A percentile compares a stretch with the other conserved stretches of the same genome.
phyloP scores from a whole-genome alignment of 768 basidiomycete species.

The Amanita thiersii region DNA sequence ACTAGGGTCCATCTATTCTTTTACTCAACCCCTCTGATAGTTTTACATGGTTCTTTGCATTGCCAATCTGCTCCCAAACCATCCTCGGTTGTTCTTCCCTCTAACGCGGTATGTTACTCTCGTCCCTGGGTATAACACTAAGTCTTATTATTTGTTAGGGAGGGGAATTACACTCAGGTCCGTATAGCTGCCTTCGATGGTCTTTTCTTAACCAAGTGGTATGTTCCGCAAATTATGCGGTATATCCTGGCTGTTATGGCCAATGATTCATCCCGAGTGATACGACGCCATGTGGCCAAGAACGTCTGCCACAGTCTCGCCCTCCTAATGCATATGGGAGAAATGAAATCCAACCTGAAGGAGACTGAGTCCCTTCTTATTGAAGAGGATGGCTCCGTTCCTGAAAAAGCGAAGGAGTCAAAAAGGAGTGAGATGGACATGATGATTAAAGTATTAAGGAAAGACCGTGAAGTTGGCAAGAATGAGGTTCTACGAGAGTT shows the following conservation, averaged over 20 bases:
- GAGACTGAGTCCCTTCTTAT: constrained; percentile 74
- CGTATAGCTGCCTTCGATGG: constrained; percentile 93
- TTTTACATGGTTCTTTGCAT: constrained; percentile 74
- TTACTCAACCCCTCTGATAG: constrained; percentile 26
- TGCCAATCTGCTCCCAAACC: constrained; percentile 71
- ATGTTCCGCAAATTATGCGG: constrained; percentile 73
- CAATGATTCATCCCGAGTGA: constrained; percentile 71
- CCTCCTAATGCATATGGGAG: constrained; percentile 81
- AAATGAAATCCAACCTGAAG: constrained; percentile 71
- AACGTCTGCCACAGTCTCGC: constrained; percentile 83
- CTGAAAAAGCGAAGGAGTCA: constrained; percentile 62
- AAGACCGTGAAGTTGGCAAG: constrained; percentile 80
- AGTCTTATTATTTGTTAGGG: constrained; percentile 38
- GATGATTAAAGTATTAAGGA: constrained; percentile 81
- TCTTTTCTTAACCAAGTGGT: constrained; percentile 85
- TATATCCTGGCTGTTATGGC: constrained; percentile 85
- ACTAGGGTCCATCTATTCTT: neutral
- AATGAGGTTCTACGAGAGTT: constrained; percentile 72
- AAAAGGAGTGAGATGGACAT: constrained; percentile 80
- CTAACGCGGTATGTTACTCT: constrained; percentile 64
- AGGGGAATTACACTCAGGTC: constrained; percentile 90
- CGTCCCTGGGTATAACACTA: neutral
- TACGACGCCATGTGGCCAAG: constrained; percentile 84
- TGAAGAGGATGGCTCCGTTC: constrained; percentile 75
- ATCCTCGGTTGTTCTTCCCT: constrained; percentile 73